phyloP scores from a whole-genome alignment of 2,329 filamentous ascomycete species.

The Claviceps cyperi region DNA sequence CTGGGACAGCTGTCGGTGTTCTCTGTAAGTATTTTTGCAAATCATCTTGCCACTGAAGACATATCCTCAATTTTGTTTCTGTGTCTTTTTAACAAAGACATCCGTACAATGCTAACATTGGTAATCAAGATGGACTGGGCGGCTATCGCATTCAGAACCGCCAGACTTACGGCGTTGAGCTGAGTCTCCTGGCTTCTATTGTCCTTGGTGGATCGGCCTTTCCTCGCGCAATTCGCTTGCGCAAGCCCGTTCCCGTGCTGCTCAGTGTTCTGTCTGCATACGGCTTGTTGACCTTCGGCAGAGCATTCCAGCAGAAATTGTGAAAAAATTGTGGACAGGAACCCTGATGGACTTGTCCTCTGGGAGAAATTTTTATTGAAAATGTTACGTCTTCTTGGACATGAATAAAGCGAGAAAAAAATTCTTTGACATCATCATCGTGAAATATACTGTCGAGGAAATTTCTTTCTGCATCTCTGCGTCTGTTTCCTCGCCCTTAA shows the following conservation, averaged over 20 bases:
- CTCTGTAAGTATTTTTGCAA: constrained; percentile 32
- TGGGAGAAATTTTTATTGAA: no score
- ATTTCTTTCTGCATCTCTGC: background rate
- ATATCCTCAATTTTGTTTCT: no score
- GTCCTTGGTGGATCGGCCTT: constrained; percentile 73
- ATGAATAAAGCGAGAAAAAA: background rate
- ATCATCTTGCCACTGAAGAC: no score
- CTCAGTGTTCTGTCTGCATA: constrained; percentile 67
- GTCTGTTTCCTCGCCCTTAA: background rate
- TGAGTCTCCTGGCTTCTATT: constrained; percentile 78
- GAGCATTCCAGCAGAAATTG: constrained; percentile 38
- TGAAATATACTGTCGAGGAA: background rate
- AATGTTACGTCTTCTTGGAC: background rate
- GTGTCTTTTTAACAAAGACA: background rate
- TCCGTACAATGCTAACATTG: background rate
- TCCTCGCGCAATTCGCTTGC: constrained; percentile 68
- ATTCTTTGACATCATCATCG: background rate
- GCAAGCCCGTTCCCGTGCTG: constrained; percentile 71
- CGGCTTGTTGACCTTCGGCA: constrained; percentile 68
- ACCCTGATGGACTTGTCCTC: no score
- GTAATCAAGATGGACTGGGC: constrained; percentile 51
- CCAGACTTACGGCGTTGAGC: constrained; percentile 70
- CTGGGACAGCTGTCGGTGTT: constrained; percentile 67
- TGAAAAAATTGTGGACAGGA: constrained; percentile 11
- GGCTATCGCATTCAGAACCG: constrained; percentile 65